phyloP scores from a whole-genome alignment of 139 green algal genomes.

The Chlorella sp. region DNA sequence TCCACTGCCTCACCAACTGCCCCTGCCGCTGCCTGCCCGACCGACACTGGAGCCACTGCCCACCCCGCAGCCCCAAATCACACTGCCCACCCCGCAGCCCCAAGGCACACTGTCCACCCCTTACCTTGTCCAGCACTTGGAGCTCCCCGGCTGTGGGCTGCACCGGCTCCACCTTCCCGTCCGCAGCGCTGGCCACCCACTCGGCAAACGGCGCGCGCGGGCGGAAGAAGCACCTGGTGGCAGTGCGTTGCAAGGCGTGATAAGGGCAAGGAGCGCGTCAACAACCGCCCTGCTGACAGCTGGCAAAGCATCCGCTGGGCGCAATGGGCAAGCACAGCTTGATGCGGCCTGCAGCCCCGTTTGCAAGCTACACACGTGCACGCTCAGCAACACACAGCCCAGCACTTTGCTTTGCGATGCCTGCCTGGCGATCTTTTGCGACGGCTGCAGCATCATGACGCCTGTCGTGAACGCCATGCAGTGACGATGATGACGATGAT shows the following conservation, averaged over 20 bases:
- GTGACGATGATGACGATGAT: not conserved
- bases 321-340: not conserved
- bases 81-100: not conserved
- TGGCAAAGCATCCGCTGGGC: not conserved
- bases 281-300: not conserved
- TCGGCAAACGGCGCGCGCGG: constrained; percentile 22
- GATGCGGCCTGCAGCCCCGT: not conserved
- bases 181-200: constrained; percentile 20
- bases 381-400: too few species aligned
- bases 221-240: constrained; percentile 10
- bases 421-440: not conserved
- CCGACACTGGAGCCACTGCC: not conserved
- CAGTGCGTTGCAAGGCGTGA: not conserved
- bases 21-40: not conserved
- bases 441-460: not conserved
- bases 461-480: not conserved
- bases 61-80: not conserved
- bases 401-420: not conserved
- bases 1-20: too few species aligned
- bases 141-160: not conserved
- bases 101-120: not conserved
- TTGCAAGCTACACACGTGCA: not conserved
- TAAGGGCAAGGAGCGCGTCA: constrained; percentile 1
- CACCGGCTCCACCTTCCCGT: constrained; percentile 1
- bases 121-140: not conserved